phyloP scores from a whole-genome alignment of 2,329 filamentous ascomycete species.

The Phaeomoniella chlamydospora region DNA sequence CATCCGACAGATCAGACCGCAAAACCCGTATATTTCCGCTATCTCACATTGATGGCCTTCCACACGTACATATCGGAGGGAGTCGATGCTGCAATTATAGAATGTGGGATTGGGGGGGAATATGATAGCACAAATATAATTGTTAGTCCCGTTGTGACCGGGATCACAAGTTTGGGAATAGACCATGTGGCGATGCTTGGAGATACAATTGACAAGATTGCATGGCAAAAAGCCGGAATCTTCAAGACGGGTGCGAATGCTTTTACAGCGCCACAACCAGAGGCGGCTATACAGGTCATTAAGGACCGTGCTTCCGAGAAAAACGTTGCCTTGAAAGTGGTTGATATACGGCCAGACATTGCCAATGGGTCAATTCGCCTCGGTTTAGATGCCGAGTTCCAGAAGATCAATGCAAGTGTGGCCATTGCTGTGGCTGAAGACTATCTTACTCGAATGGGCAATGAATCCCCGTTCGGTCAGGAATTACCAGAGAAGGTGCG shows the following conservation, averaged over 20 bases:
- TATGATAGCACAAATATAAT: conserved; percentile 87
- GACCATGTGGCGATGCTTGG: conserved; percentile 77
- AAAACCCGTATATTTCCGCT: conserved; percentile 88
- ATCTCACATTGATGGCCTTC: conserved; percentile 75
- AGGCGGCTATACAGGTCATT: conserved; percentile 40
- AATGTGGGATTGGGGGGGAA: conserved; percentile 89
- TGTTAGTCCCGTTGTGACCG: conserved; percentile 51
- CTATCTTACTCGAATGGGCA: conserved; percentile 20
- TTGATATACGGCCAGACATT: conserved; percentile 32
- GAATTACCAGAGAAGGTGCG: conserved; percentile 33
- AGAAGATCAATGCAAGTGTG: conserved; percentile 47
- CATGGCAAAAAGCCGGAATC: conserved; percentile 87
- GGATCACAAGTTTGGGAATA: conserved; percentile 68
- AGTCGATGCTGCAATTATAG: conserved; percentile 66
- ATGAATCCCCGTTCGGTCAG: conserved; percentile 6
- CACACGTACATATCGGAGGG: conserved; percentile 67
- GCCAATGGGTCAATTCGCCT: conserved; percentile 32
- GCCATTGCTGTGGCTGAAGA: conserved; percentile 35
- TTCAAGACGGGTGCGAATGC: conserved; percentile 54
- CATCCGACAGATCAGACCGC: conserved; percentile 36
- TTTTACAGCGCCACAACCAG: conserved; percentile 47
- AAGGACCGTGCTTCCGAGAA: conserved; percentile 38
- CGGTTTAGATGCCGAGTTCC: conserved; percentile 47
- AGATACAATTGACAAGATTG: conserved; percentile 62
- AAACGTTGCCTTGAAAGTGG: conserved; percentile 30